Conservation (phyloP, 2,329 filamentous ascomycete species). For the Torrubiellomyces zombiae region DNA sequence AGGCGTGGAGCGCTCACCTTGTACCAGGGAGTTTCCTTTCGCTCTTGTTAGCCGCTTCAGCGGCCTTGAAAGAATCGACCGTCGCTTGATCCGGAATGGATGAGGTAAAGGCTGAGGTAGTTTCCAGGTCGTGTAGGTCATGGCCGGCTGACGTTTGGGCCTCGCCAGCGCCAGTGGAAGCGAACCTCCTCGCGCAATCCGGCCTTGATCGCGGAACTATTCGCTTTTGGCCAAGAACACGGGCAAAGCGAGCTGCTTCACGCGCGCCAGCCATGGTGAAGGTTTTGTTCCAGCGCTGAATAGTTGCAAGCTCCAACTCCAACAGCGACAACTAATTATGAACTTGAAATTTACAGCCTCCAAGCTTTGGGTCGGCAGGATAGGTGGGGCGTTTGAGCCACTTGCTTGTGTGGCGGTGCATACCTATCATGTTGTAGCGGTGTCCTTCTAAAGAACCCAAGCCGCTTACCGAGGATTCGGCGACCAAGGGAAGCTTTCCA, state of each 20-base stretch:
- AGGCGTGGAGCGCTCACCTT: conserved; percentile 18
- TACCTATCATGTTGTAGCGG: no score
- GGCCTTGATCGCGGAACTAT: conserved; percentile 10
- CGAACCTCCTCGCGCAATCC: conserved; percentile 21
- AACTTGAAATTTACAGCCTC: no score
- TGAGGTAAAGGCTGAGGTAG: conserved; percentile 28
- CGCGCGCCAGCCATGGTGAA: conserved; percentile 24
- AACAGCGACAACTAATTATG: no score
- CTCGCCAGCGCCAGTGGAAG: conserved; percentile 26
- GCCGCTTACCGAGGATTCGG: no score
- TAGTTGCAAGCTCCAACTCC: no score
- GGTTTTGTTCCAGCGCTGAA: no score
- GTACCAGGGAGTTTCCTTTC: conserved; percentile 26
- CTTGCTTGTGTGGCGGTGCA: no score
- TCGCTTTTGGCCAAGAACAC: conserved; percentile 13
- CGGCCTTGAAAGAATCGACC: conserved; percentile 23
- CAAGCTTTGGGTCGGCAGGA: no score
- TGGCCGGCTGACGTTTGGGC: conserved; percentile 9
- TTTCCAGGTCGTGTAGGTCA: conserved; percentile 31
- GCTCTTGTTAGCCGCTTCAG: conserved; percentile 17
- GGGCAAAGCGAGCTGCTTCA: conserved; percentile 20
- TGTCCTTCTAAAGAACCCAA: no score
- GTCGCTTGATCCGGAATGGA: conserved; percentile 22
- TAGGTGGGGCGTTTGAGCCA: no score
- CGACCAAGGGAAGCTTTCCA: no score